A percentile compares a stretch with the other conserved stretches of the same genome.
phyloP scores from a whole-genome alignment of 164 flowering plant genomes.

The Piper betle region DNA sequence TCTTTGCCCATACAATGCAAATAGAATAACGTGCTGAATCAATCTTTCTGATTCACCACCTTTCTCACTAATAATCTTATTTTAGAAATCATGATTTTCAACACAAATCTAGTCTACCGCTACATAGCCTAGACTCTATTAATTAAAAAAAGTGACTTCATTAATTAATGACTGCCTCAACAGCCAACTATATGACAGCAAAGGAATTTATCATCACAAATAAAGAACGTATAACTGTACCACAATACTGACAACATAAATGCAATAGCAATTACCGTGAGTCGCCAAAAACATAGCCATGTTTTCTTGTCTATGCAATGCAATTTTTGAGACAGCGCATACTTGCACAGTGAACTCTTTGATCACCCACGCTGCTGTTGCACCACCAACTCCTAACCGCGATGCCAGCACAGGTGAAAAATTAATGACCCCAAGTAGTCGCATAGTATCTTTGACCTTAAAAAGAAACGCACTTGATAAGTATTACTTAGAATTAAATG shows the following conservation, averaged over 20 bases:
- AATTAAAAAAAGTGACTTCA: too few species aligned
- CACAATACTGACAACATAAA: neutral
- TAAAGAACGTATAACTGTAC: neutral
- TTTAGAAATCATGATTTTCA: too few species aligned
- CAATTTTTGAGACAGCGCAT: slow-evolving; percentile 92
- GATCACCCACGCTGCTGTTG: slow-evolving; percentile 63
- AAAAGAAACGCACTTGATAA: slow-evolving; percentile 3
- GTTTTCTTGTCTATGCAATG: slow-evolving; percentile 76
- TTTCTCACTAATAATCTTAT: too few species aligned
- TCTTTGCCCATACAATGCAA: too few species aligned
- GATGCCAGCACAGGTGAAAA: slow-evolving; percentile 57
- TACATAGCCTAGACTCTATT: too few species aligned
- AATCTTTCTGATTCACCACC: too few species aligned
- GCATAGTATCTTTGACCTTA: slow-evolving; percentile 92
- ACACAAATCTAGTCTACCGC: too few species aligned
- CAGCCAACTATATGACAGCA: too few species aligned
- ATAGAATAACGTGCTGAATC: too few species aligned
- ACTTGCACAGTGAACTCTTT: slow-evolving; percentile 91
- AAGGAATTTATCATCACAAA: too few species aligned
- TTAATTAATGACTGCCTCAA: too few species aligned
- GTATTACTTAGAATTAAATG: neutral
- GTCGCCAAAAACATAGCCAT: slow-evolving; percentile 73
- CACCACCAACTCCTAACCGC: slow-evolving; percentile 69
- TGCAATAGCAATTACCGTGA: slow-evolving; percentile 41
- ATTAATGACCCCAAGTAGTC: slow-evolving; percentile 76